Percentiles rank a stretch among this genome's conserved stretches.
These are phyloP conservation scores for Tubosaeta brunneosetosa DNA, from an alignment of 768 basidiomycete species.

Conservation along the genomic window DNA sequence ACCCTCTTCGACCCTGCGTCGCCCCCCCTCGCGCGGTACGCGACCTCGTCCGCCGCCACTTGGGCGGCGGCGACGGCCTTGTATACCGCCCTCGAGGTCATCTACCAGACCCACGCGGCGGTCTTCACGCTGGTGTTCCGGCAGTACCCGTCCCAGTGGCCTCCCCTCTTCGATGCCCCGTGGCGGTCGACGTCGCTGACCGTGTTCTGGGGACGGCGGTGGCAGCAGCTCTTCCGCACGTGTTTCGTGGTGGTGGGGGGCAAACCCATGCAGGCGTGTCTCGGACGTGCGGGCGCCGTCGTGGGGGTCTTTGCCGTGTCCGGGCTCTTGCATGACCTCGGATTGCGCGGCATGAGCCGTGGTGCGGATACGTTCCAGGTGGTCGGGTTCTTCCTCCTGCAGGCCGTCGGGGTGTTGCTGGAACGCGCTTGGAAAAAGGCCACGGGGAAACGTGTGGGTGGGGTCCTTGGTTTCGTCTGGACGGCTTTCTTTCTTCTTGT, in stretches of 20 bases:
- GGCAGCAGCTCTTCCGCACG: constrained; percentile 67
- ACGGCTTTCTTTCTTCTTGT: constrained; percentile 40
- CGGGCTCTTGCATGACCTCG: constrained; percentile 54
- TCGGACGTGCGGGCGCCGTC: constrained; percentile 47
- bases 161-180: constrained; percentile 56
- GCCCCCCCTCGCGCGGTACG: constrained; percentile 31
- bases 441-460: constrained; percentile 46
- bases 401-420: constrained; percentile 47
- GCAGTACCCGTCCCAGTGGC: constrained; percentile 55
- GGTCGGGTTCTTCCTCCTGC: constrained; percentile 53
- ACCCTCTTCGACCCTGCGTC: constrained; percentile 36
- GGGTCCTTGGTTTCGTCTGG: constrained; percentile 52
- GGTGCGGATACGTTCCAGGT: constrained; percentile 43
- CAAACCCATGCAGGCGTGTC: constrained; percentile 36
- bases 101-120: constrained; percentile 40
- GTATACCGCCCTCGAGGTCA: constrained; percentile 41
- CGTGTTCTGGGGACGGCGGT: constrained; percentile 57
- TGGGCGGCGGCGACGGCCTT: constrained; percentile 35
- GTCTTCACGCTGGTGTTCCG: constrained; percentile 42
- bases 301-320: constrained; percentile 59
- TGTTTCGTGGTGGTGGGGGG: constrained; percentile 50
- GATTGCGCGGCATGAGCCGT: constrained; percentile 53
- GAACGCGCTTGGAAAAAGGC: constrained; percentile 44
- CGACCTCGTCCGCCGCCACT: constrained; percentile 42
- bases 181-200: constrained; percentile 53